Conservation (phyloP, 306 rosid genomes). For the Medicago lupulina region DNA sequence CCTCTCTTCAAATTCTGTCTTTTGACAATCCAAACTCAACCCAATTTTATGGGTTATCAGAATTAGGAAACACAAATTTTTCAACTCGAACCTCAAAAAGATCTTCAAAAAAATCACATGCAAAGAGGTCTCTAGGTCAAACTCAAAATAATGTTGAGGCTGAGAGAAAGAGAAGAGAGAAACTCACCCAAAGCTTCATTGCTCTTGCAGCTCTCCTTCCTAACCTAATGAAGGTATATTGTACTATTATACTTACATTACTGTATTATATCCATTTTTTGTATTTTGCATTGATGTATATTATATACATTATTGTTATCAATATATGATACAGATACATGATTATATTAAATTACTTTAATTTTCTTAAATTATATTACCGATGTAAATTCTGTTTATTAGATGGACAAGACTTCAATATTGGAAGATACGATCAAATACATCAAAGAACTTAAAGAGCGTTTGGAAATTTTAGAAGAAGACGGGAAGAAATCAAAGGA, state of each 20-base stretch:
- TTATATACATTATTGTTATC: too few species aligned
- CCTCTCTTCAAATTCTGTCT: slow-evolving; percentile 54
- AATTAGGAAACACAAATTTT: slow-evolving; percentile 36
- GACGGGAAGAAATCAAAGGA: slow-evolving; percentile 51
- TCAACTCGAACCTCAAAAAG: slow-evolving; percentile 34
- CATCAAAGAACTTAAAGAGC: slow-evolving; percentile 64
- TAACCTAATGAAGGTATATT: slow-evolving; percentile 70
- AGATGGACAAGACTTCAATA: slow-evolving; percentile 80
- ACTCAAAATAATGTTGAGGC: slow-evolving; percentile 50
- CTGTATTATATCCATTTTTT: neutral
- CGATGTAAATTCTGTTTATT: neutral
- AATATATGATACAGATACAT: too few species aligned
- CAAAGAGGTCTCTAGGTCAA: slow-evolving; percentile 50
- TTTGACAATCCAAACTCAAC: slow-evolving; percentile 55
- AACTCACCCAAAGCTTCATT: neutral
- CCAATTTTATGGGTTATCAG: slow-evolving; percentile 39
- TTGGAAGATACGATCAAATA: slow-evolving; percentile 71
- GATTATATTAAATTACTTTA: too few species aligned
- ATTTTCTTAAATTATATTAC: too few species aligned
- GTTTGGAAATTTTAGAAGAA: slow-evolving; percentile 60
- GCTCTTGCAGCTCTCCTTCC: slow-evolving; percentile 79
- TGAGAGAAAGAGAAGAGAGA: slow-evolving; percentile 55
- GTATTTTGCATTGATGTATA: too few species aligned
- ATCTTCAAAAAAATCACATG: slow-evolving; percentile 31
- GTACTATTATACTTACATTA: too few species aligned